phyloP scores from a whole-genome alignment of 306 rosid genomes.

The Acacia melanoxylon region DNA sequence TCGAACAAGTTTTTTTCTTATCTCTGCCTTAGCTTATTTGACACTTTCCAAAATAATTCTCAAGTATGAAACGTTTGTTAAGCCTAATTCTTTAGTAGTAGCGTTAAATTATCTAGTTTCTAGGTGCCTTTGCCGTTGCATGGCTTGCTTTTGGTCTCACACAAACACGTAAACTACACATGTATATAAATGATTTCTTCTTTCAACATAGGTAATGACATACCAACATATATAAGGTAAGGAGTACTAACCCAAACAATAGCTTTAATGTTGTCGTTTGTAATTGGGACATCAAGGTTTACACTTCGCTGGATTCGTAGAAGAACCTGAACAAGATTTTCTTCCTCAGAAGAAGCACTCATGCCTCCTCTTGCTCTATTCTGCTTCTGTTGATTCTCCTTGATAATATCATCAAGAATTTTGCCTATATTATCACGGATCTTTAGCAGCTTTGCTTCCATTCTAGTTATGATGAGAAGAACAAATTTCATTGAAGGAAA shows the following conservation, averaged over 20 bases:
- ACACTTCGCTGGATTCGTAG: not conserved
- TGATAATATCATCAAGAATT: not conserved
- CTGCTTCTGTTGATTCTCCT: not conserved
- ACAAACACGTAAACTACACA: too few species aligned
- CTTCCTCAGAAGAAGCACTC: not conserved
- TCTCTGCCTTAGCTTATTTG: too few species aligned
- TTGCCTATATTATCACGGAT: not conserved
- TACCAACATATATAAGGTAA: too few species aligned
- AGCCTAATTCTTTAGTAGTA: too few species aligned
- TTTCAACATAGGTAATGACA: too few species aligned
- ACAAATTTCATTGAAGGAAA: not conserved
- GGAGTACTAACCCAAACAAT: not conserved
- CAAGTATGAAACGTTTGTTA: too few species aligned
- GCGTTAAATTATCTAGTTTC: too few species aligned
- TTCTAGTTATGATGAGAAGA: not conserved
- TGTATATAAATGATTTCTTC: too few species aligned
- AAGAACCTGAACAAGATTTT: not conserved
- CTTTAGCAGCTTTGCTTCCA: not conserved
- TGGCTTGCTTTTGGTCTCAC: too few species aligned
- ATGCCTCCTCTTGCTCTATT: not conserved
- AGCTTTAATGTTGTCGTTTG: not conserved
- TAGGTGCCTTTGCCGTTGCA: too few species aligned
- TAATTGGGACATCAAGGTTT: slow-evolving; percentile 10
- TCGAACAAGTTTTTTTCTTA: too few species aligned
- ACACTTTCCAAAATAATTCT: too few species aligned